Conservation (phyloP, 345 rosid genomes). For the sweet orange (Citrus sinensis) region DNA sequence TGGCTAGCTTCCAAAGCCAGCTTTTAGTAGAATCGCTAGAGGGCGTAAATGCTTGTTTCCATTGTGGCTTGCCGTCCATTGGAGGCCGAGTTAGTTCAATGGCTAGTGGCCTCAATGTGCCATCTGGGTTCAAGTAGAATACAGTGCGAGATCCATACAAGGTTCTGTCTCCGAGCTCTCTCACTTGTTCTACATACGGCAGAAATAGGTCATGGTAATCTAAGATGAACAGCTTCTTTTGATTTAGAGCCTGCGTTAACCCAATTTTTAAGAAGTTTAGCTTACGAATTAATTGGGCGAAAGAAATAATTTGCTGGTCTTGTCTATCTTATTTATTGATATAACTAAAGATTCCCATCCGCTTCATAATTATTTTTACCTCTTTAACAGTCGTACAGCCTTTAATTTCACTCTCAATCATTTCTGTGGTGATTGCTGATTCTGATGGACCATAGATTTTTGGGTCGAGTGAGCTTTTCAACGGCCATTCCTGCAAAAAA, state of each 20-base stretch:
- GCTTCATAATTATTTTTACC: conserved; percentile 26
- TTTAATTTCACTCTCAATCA: conserved; percentile 46
- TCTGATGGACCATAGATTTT: conserved; percentile 52
- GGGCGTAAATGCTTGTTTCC: conserved; percentile 53
- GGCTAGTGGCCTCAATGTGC: conserved; percentile 52
- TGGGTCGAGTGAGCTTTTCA: conserved; percentile 73
- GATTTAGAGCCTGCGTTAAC: conserved; percentile 40
- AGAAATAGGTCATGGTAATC: conserved; percentile 60
- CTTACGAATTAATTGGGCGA: not conserved
- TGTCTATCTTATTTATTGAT: not conserved
- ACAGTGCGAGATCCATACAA: conserved; percentile 67
- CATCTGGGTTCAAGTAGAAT: conserved; percentile 50
- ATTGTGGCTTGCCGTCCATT: conserved; percentile 50
- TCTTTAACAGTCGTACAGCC: conserved; percentile 50
- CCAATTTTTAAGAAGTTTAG: not conserved
- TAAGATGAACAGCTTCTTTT: conserved; percentile 46
- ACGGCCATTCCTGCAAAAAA: conserved; percentile 70
- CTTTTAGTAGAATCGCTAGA: conserved; percentile 37
- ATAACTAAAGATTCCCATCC: not conserved
- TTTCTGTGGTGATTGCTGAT: conserved; percentile 65
- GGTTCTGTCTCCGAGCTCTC: conserved; percentile 44
- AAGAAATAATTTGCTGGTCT: no score
- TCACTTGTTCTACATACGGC: conserved; percentile 63
- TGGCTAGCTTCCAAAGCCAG: conserved; percentile 81
- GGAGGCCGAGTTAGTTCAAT: conserved; percentile 71